These are phyloP conservation scores for Anthoceros angustus DNA, from an alignment of 225 moss, liverwort and hornwort species.

Conservation along the genomic window DNA sequence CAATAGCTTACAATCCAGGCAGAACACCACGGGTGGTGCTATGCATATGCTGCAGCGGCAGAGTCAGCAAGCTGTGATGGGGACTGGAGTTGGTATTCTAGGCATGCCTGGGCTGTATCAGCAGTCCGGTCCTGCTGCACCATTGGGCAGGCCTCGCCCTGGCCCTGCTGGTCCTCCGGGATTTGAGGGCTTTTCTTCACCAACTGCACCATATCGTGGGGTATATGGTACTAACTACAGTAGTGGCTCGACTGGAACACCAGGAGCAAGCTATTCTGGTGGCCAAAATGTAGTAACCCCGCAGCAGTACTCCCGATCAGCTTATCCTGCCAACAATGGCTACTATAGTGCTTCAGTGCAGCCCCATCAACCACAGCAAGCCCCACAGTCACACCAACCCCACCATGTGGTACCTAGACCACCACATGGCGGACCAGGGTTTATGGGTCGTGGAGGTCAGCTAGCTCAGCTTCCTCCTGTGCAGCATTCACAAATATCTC, in stretches of 20 bases:
- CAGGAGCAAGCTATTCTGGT: slow-evolving; percentile 12
- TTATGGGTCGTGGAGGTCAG: slow-evolving; percentile 32
- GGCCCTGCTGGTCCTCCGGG: slow-evolving; percentile 41
- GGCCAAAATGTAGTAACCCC: slow-evolving; percentile 13
- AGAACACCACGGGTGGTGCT: slow-evolving; percentile 19
- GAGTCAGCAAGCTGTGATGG: slow-evolving; percentile 17
- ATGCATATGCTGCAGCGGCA: slow-evolving; percentile 25
- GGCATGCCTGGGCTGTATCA: slow-evolving; percentile 19
- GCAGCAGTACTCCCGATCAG: slow-evolving; percentile 12
- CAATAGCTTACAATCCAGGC: slow-evolving; percentile 21
- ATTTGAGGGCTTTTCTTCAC: slow-evolving; percentile 24
- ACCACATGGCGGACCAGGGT: slow-evolving; percentile 32
- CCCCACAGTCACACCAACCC: slow-evolving; percentile 15
- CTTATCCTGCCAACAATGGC: slow-evolving; percentile 12
- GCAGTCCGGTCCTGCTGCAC: slow-evolving; percentile 13
- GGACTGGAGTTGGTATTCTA: slow-evolving; percentile 15
- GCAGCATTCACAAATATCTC: neutral
- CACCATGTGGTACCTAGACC: slow-evolving; percentile 29
- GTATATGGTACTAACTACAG: slow-evolving; percentile 17
- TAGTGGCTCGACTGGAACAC: neutral
- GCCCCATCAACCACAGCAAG: slow-evolving; percentile 11
- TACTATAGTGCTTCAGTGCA: slow-evolving; percentile 11
- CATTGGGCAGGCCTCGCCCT: slow-evolving; percentile 19
- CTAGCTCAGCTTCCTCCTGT: slow-evolving; percentile 12
- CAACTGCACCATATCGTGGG: slow-evolving; percentile 15